These are phyloP conservation scores for Aristolochia californica DNA, from an alignment of 164 flowering plant species.

Conservation along the genomic window DNA sequence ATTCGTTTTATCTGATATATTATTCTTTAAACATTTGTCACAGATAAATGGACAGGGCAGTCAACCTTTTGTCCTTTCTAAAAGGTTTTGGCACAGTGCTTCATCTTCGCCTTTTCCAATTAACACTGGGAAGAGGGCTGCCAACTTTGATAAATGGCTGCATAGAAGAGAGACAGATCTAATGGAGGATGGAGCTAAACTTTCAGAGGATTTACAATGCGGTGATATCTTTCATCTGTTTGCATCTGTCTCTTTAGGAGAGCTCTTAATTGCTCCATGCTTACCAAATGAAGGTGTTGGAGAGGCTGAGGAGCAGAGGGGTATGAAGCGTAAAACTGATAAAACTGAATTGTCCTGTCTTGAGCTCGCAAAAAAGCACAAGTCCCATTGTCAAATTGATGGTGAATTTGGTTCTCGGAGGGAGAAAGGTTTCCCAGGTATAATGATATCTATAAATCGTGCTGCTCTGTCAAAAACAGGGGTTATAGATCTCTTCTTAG, in stretches of 20 bases:
- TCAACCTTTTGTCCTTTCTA: slow-evolving; percentile 69
- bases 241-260: slow-evolving; percentile 63
- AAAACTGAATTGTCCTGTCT: slow-evolving; percentile 17
- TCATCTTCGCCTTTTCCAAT: slow-evolving; percentile 64
- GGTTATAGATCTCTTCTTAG: slow-evolving; percentile 23
- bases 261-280: slow-evolving; percentile 44
- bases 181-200: slow-evolving; percentile 41
- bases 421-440: slow-evolving; percentile 92
- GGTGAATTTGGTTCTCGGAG: slow-evolving; percentile 58
- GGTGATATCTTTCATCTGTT: slow-evolving; percentile 71
- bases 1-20: too few relatives aligned
- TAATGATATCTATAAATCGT: slow-evolving; percentile 39
- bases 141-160: slow-evolving; percentile 59
- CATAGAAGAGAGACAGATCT: slow-evolving; percentile 45
- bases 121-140: slow-evolving; percentile 66
- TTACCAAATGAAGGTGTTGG: slow-evolving; percentile 87
- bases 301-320: slow-evolving; percentile 58
- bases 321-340: slow-evolving; percentile 46
- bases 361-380: slow-evolving; percentile 38
- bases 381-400: slow-evolving; percentile 24
- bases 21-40: not conserved
- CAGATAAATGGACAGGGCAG: slow-evolving; percentile 45
- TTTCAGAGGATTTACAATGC: slow-evolving; percentile 58
- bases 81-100: slow-evolving; percentile 50
- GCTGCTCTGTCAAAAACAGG: slow-evolving; percentile 23